A percentile compares a stretch with the other conserved stretches of the same genome.
phyloP scores from a whole-genome alignment of 257 asterid species.

The Lavandula angustifolia region DNA sequence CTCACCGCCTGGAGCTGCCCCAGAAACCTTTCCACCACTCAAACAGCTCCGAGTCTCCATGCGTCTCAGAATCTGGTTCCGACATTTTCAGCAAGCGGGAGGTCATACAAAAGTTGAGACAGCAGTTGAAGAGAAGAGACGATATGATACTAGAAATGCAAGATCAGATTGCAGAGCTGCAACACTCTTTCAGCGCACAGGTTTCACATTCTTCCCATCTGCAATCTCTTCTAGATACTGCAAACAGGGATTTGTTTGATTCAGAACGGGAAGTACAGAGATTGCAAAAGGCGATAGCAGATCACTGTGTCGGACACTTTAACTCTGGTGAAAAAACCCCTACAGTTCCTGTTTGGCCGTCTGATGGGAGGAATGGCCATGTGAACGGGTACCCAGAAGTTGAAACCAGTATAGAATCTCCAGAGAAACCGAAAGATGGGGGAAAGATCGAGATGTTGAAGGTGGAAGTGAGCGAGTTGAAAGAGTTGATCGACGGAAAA shows the following conservation, averaged over 20 bases:
- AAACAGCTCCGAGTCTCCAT: constrained; percentile 89
- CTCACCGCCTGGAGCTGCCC: constrained; percentile 83
- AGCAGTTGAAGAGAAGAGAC: constrained; percentile 87
- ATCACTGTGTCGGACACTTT: constrained; percentile 69
- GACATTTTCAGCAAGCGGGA: constrained; percentile 83
- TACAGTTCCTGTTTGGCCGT: constrained; percentile 59
- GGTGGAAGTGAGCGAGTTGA: constrained; percentile 68
- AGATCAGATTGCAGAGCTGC: constrained; percentile 77
- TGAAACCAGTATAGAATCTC: constrained; percentile 39
- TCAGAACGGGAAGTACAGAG: constrained; percentile 88
- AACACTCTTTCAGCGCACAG: constrained; percentile 53
- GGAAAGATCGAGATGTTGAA: constrained; percentile 73
- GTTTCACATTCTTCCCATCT: constrained; percentile 69
- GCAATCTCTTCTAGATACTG: constrained; percentile 71
- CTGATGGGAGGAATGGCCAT: constrained; percentile 52
- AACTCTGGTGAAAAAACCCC: constrained; percentile 51
- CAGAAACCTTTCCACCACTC: constrained; percentile 83
- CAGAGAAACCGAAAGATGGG: constrained; percentile 55
- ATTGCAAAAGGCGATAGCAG: constrained; percentile 79
- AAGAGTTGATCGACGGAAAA: constrained; percentile 78
- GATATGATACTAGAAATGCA: constrained; percentile 95
- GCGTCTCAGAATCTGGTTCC: constrained; percentile 91
- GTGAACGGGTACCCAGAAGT: constrained; percentile 55
- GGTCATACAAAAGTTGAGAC: constrained; percentile 88
- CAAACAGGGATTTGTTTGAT: constrained; percentile 72